Evolutionary conservation across 2,329 filamentous ascomycete species (phyloP), one percentile per base, ranked within the genome.

Genomic region (Aspergillus ochraceoroseus): DNA sequence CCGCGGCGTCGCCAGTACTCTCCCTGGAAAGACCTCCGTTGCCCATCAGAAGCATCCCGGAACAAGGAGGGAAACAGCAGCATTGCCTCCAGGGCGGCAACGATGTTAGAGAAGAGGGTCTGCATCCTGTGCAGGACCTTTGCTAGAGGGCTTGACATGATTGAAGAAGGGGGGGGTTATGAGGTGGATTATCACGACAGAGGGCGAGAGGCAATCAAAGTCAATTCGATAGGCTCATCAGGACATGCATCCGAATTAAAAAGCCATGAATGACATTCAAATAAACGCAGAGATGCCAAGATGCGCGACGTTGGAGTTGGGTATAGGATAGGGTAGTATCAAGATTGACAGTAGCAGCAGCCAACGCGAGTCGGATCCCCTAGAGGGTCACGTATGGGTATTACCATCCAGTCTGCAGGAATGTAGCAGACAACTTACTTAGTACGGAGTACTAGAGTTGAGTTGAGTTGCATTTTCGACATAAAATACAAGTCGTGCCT

Each of bases 101-200:
- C 54, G 28, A 68, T 53, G 42, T 63, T 64, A 26, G 61, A 59
- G 46, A 68, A 68, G 29, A 68, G 55, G 40, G 65, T 56, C 51
- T 65, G 65, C 58, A 68, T 54, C 41, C 62, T 58, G 42, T 62
- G 63, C 53, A 65, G 55, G 44, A 65, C 60, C 47, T 62, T 68
- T 46, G 59, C 50, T 32, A 68, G 54, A 39, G 61, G 54, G 27
- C 56, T 54, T 32, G 62, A 47, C 62, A 66, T 66, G 52, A 47
- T 57, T 20, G 31, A 17, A 23, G 20, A 26, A 19, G 12, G 22
- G 8, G 17, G 14, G 36, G 23, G 9, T 32, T 17, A 35, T n/a
- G 18, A 11, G 26, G 41, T n/a, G 15, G 23, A 32, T n/a, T 25
- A 19, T 14, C 35, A 30, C 26, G 22, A 41, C 17, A 17, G 22